A percentile compares a stretch with the other conserved stretches of the same genome.
phyloP scores from a whole-genome alignment of 2,329 filamentous ascomycete species.

The Arthrobotrys conoides region DNA sequence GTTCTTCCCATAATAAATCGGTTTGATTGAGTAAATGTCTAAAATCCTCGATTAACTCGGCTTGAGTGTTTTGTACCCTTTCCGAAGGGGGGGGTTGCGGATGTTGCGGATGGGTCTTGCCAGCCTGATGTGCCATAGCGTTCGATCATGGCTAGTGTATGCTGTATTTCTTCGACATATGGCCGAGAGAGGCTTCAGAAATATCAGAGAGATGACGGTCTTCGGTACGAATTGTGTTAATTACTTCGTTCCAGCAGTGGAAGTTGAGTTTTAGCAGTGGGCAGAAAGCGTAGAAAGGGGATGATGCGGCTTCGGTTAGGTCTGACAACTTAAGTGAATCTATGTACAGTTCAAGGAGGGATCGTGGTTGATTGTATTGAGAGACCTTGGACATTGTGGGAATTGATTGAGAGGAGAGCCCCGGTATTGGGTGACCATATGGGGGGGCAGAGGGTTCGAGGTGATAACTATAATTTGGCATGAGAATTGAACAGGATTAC shows the following conservation, averaged over 20 bases:
- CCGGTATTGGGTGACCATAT: constrained; percentile 61
- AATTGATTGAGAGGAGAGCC: constrained; percentile 22
- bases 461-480: constrained; percentile 61
- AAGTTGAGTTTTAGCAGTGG: constrained; percentile 63
- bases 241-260: constrained; percentile 64
- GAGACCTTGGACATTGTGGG: constrained; percentile 7
- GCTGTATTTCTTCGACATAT: constrained; percentile 64
- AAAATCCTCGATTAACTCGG: constrained; percentile 64
- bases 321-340: constrained; percentile 62
- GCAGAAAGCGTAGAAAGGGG: constrained; percentile 63
- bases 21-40: constrained; percentile 64
- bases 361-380: constrained; percentile 49
- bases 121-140: constrained; percentile 63
- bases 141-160: constrained; percentile 62
- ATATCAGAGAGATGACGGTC: constrained; percentile 64
- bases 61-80: constrained; percentile 26
- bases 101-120: constrained; percentile 27
- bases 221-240: constrained; percentile 64
- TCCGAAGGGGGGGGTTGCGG: constrained; percentile 11
- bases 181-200: constrained; percentile 64
- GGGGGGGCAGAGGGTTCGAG: constrained; percentile 63
- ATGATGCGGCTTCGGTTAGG: constrained; percentile 50
- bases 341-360: constrained; percentile 64
- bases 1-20: constrained; percentile 63
- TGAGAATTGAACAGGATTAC: constrained; percentile 63